Conservation (phyloP, 2,329 filamentous ascomycete species). For the Alternaria conjuncta region DNA sequence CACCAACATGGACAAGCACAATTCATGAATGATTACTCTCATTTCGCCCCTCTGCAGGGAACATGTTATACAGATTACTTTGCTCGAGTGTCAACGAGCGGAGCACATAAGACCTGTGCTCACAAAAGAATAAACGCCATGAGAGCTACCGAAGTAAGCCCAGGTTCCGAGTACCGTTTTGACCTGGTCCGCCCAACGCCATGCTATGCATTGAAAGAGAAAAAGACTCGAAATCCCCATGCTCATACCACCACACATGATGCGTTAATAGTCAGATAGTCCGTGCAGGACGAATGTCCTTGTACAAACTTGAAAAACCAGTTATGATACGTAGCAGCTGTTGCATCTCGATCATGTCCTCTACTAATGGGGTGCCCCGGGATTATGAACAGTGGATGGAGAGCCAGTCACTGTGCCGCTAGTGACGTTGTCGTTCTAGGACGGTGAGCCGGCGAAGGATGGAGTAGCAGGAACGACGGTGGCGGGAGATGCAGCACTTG, state of each 20-base stretch:
- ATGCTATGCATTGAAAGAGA: slow-evolving; percentile 1
- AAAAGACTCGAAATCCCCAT: neutral
- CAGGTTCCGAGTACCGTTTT: neutral
- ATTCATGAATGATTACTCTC: neutral
- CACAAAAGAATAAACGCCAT: neutral
- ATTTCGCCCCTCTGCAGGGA: neutral
- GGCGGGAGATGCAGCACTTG: slow-evolving; percentile 36
- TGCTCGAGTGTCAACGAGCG: neutral
- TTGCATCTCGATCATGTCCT: neutral
- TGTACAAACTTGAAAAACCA: neutral
- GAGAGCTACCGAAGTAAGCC: neutral
- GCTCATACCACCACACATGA: neutral
- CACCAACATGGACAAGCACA: neutral
- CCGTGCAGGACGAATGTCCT: neutral
- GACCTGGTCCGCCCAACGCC: neutral
- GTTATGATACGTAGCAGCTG: neutral
- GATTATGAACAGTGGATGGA: neutral
- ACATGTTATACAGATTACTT: neutral
- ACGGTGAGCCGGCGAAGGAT: slow-evolving; percentile 20
- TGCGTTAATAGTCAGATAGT: neutral
- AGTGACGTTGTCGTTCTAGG: neutral
- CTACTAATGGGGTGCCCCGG: neutral
- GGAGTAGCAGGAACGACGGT: slow-evolving; percentile 17
- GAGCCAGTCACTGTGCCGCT: neutral
- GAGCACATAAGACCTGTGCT: neutral